phyloP scores from a whole-genome alignment of 2,329 filamentous ascomycete genomes.

The Colletotrichum sublineola region DNA sequence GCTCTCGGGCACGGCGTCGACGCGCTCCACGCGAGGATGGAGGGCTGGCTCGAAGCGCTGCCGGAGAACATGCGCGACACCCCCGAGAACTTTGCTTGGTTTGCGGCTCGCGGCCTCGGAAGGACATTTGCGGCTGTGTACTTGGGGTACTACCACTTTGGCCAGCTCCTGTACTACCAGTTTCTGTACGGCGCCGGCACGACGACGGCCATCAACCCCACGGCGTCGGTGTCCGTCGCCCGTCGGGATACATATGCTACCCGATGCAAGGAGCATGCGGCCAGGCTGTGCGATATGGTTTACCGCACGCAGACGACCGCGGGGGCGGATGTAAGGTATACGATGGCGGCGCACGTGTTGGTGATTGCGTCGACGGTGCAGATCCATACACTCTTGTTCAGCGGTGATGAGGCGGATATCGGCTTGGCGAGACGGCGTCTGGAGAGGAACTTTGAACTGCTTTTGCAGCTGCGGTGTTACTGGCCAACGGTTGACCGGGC shows the following conservation, averaged over 20 bases:
- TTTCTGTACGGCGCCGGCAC: constrained; percentile 51
- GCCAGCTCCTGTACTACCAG: constrained; percentile 61
- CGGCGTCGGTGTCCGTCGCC: constrained; percentile 31
- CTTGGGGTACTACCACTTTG: constrained; percentile 61
- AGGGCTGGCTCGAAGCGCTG: constrained; percentile 52
- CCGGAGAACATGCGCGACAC: constrained; percentile 54
- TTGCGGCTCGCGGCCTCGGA: constrained; percentile 55
- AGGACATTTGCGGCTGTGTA: constrained; percentile 59
- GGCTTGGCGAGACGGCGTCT: constrained; percentile 51
- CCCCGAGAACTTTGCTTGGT: constrained; percentile 54
- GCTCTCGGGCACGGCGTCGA: constrained; percentile 49
- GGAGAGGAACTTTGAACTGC: constrained; percentile 59
- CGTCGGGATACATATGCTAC: constrained; percentile 52
- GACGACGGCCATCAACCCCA: constrained; percentile 42
- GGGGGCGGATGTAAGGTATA: constrained; percentile 57
- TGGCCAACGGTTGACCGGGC: constrained; percentile 57
- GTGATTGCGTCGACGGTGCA: constrained; percentile 62
- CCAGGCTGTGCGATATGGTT: constrained; percentile 56
- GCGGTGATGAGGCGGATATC: constrained; percentile 52
- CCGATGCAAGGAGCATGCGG: constrained; percentile 56
- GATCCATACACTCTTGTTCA: constrained; percentile 60
- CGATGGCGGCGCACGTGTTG: constrained; percentile 60
- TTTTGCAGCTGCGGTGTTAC: constrained; percentile 55
- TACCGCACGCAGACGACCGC: constrained; percentile 53
- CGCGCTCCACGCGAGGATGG: constrained; percentile 49